Evolutionary conservation across 176 grass and related monocot species (phyloP).

Genomic region (Dactylis glomerata): DNA sequence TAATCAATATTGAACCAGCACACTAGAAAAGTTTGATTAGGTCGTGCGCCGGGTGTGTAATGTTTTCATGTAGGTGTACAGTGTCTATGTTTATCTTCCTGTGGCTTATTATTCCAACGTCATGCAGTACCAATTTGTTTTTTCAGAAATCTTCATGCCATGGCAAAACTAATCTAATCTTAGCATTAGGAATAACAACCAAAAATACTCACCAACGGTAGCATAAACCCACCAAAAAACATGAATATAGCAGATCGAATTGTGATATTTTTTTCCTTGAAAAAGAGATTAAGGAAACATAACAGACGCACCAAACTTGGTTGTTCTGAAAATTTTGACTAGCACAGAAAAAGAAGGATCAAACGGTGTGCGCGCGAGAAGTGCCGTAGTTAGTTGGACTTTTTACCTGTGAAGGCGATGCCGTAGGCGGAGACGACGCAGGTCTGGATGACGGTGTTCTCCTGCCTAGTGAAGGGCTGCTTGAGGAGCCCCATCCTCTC

Average conservation of each 20-base stretch:
- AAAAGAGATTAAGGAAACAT: background rate
- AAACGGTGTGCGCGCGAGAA: background rate
- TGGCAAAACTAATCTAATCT: background rate
- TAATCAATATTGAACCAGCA: background rate
- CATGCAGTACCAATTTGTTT: background rate
- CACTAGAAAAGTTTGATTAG: background rate
- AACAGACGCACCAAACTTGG: background rate
- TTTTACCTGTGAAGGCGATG: constrained; percentile 65
- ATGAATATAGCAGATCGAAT: background rate
- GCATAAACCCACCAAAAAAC: background rate
- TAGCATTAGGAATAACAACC: background rate
- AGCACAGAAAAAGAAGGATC: background rate
- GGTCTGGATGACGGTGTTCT: constrained; percentile 86
- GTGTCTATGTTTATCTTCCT: too few species aligned
- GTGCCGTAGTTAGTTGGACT: background rate
- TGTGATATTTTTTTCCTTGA: background rate
- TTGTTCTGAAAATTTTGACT: background rate
- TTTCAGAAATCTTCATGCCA: background rate
- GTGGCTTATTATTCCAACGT: background rate
- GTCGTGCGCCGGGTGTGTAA: too few species aligned
- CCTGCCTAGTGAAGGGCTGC: constrained; percentile 64
- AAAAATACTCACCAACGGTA: background rate
- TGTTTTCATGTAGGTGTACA: background rate
- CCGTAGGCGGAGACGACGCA: constrained; percentile 63
- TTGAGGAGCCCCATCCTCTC: constrained; percentile 31